Evolutionary conservation across 2,329 filamentous ascomycete species (phyloP).

Genomic region (Nemania abortiva): DNA sequence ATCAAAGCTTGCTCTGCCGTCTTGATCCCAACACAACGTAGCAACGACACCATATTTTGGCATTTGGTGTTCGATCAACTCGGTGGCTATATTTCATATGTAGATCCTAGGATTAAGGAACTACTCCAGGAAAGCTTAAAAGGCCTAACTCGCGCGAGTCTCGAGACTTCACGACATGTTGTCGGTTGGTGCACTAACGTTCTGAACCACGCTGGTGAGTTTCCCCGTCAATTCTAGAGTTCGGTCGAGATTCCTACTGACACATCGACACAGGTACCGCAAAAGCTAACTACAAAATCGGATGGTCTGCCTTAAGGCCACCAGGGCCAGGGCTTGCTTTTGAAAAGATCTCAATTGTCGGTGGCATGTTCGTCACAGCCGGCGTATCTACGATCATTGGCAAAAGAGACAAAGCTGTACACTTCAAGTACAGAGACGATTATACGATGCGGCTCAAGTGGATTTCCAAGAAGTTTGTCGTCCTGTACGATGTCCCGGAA

Average conservation of each 20-base stretch:
- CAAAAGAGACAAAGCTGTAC: conserved; percentile 46
- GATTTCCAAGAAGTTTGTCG: conserved; percentile 48
- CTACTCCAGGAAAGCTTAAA: neutral
- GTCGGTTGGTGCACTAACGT: conserved; percentile 51
- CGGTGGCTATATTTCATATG: neutral
- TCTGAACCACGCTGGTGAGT: conserved; percentile 39
- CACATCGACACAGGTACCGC: conserved; percentile 32
- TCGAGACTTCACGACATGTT: conserved; percentile 47
- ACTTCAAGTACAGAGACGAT: conserved; percentile 36
- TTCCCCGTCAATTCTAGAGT: no score
- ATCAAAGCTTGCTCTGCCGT: conserved; percentile 14
- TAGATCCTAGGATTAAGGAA: neutral
- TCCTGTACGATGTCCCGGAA: conserved; percentile 52
- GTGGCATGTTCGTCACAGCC: conserved; percentile 45
- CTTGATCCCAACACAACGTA: conserved; percentile 4
- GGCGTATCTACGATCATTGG: conserved; percentile 43
- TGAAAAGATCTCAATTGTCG: conserved; percentile 44
- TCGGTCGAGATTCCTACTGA: no score
- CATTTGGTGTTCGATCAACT: conserved; percentile 1
- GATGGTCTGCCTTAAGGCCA: conserved; percentile 36
- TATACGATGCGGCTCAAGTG: conserved; percentile 48
- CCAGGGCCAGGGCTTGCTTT: conserved; percentile 36
- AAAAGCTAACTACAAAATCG: conserved; percentile 40
- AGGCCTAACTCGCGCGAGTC: neutral
- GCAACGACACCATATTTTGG: conserved; percentile 2